A percentile compares a stretch with the other conserved stretches of the same genome.
phyloP scores from a whole-genome alignment of 495 filamentous ascomycete genomes.

The Aspergillus sclerotiicarbonarius region DNA sequence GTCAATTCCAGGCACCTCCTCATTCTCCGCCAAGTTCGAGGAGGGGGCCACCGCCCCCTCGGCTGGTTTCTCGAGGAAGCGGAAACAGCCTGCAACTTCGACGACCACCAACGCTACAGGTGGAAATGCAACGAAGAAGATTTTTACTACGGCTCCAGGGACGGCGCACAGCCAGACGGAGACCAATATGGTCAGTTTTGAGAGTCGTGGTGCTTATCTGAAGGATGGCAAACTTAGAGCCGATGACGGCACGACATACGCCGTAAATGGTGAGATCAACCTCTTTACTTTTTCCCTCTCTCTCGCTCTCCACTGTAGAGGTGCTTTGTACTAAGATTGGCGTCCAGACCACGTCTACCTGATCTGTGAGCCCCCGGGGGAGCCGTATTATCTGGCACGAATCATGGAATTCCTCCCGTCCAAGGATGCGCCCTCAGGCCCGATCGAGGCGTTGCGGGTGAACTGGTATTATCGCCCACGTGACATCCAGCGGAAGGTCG shows the following conservation, averaged over 20 bases:
- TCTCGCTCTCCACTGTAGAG: conserved; percentile 4
- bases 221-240: conserved; percentile 78
- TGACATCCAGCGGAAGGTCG: conserved; percentile 88
- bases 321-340: conserved; percentile 19
- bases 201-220: conserved; percentile 62
- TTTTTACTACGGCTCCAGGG: conserved; percentile 47
- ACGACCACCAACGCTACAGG: conserved; percentile 33
- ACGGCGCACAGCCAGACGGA: conserved; percentile 38
- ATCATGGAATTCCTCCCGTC: conserved; percentile 96
- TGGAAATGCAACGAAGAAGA: conserved; percentile 40
- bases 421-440: conserved; percentile 65
- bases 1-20: conserved; percentile 62
- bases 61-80: conserved; percentile 62
- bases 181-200: conserved; percentile 87
- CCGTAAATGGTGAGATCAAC: conserved; percentile 74
- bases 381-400: conserved; percentile 94
- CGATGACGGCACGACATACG: conserved; percentile 84
- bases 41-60: conserved; percentile 17
- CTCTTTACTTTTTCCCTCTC: conserved; percentile 16
- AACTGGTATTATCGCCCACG: conserved; percentile 99
- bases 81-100: conserved; percentile 68
- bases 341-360: conserved; percentile 89
- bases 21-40: conserved; percentile 54
- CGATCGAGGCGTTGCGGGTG: conserved; percentile 83
- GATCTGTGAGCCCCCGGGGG: conserved; percentile 94